Base-by-base conservation (phyloP, 2,329 filamentous ascomycete genomes). In the Pezicula rhizophila region DNA sequence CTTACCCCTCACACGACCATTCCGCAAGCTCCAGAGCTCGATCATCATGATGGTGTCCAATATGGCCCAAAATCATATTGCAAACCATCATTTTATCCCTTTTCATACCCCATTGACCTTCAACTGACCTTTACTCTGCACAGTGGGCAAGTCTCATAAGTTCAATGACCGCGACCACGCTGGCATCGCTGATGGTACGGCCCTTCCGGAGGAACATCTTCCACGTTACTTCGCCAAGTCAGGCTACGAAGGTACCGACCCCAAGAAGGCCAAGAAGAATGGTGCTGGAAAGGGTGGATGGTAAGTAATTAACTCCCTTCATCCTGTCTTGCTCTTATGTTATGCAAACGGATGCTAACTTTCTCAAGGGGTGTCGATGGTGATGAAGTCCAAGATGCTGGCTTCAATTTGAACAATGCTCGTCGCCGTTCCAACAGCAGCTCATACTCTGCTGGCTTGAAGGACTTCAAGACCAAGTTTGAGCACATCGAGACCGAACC, bases 61-160 rank as follows among this genome's bases (percentile, higher is more conserved):
- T 38, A 49, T 23, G 42, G 45, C 18, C 37, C 37, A 51, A 56
- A 56, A 57, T 53, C 31, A 18, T 14, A 33, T 37, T 26, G 11
- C 17, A 23, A 34, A 37, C 31, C 23, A 23, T 39, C 11, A 3
- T 15, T 20, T 49, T 40, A 40, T 40, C 17, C 48, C 34, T 17
- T 43, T 18, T 47, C 43, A 58, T 62, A 51, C 60, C 42, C 15
- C 40, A 4, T 25, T 20, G 23, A 43, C 42, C 18, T 51, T 25
- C 20, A 8, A 38, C 44, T 23, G 34, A 38, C 46, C 20, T 37
- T 47, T 33, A 15, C 25, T 25, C 17, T 54, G 52, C 45, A 49
- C 60, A 96, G 91, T 99, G 92, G 96, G 93, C 75, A 92, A 93
- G 69, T 95, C 92, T 57, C 89, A 92, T 82, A 99, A 97, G 78